phyloP scores from a whole-genome alignment of 352 stramenopile genomes.

The Globisporangium yorkense region DNA sequence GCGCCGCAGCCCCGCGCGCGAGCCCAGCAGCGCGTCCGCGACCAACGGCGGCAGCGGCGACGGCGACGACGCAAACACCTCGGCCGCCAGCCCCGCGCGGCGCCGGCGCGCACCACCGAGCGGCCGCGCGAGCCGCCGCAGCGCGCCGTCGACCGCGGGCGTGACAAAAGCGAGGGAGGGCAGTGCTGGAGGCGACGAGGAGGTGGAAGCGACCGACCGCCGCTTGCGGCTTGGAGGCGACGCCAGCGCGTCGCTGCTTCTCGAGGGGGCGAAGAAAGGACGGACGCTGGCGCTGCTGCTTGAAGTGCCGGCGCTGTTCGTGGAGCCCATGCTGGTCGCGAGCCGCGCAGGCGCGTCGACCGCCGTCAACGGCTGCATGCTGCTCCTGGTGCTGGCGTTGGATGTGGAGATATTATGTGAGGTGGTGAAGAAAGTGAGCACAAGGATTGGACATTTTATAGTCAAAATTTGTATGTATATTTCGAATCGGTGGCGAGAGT shows the following conservation, averaged over 20 bases:
- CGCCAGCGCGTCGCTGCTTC: background rate
- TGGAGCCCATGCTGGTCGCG: background rate
- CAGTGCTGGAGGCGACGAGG: too few species aligned
- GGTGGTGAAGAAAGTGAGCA: too few species aligned
- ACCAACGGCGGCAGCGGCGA: slow-evolving; percentile 1
- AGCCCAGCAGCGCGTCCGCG: slow-evolving; percentile 4
- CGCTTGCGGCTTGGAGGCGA: background rate
- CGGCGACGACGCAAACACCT: background rate
- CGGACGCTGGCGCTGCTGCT: too few species aligned
- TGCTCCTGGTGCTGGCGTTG: background rate
- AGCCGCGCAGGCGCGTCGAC: background rate
- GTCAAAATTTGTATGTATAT: too few species aligned
- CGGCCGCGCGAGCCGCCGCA: background rate
- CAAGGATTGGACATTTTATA: too few species aligned
- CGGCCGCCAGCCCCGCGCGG: background rate
- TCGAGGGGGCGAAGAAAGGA: background rate
- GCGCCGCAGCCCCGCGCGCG: slow-evolving; percentile 3
- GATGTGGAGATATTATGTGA: too few species aligned
- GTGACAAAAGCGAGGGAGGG: background rate
- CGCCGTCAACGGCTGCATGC: background rate
- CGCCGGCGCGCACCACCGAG: background rate
- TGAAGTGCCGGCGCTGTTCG: too few species aligned
- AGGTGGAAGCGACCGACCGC: background rate
- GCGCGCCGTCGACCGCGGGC: background rate
- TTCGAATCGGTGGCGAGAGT: too few species aligned